Percentiles rank a stretch among this genome's conserved stretches.
phyloP scores from a whole-genome alignment of 768 basidiomycete species.

The Rhizopogon rudus region DNA sequence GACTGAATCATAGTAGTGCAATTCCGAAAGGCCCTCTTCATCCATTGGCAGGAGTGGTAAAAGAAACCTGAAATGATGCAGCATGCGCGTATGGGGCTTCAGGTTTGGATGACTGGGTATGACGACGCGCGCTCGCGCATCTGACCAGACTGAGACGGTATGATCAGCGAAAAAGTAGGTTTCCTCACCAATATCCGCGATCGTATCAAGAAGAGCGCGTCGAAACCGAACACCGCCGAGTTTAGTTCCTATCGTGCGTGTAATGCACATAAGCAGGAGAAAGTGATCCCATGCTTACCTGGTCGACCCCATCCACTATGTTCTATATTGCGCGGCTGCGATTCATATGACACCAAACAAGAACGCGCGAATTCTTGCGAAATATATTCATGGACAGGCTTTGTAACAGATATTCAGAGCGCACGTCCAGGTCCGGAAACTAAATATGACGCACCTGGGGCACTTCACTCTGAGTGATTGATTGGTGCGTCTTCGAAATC shows the following conservation, averaged over 20 bases:
- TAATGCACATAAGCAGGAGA: background rate
- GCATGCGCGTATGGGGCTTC: conserved; percentile 72
- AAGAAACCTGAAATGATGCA: conserved; percentile 77
- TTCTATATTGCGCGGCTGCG: conserved; percentile 57
- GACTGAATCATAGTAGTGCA: conserved; percentile 76
- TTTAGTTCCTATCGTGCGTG: conserved; percentile 45
- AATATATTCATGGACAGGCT: conserved; percentile 67
- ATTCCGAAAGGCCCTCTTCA: conserved; percentile 57
- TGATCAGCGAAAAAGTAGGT: background rate
- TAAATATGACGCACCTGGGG: conserved; percentile 44
- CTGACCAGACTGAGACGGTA: conserved; percentile 28
- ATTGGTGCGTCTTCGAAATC: conserved; percentile 58
- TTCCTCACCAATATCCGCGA: conserved; percentile 60
- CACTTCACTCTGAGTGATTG: conserved; percentile 49
- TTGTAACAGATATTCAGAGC: conserved; percentile 2
- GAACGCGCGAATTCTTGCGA: conserved; percentile 72
- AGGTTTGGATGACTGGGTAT: conserved; percentile 68
- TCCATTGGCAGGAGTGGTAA: conserved; percentile 55
- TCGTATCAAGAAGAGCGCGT: conserved; percentile 64
- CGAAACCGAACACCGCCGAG: conserved; percentile 62
- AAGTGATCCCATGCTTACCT: conserved; percentile 33
- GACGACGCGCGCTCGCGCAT: conserved; percentile 62
- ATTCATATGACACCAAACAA: conserved; percentile 67
- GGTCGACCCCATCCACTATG: conserved; percentile 77
- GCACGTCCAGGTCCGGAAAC: background rate